These are phyloP conservation scores for Melastoma malabathricum DNA, from an alignment of 345 rosid species.

Conservation along the genomic window DNA sequence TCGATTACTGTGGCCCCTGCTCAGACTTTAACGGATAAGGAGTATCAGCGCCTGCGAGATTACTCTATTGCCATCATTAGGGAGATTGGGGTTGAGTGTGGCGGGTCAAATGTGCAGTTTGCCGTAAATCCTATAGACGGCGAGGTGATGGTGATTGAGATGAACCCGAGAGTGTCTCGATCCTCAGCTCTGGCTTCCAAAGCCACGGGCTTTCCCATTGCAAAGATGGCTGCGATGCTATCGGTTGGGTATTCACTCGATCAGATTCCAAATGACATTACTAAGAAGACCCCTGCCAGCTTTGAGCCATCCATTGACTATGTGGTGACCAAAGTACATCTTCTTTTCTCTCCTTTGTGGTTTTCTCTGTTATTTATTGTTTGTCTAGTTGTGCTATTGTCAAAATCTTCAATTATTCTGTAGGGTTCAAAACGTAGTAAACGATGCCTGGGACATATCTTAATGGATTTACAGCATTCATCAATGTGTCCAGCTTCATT, in stretches of 20 bases:
- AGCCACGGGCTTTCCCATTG: slow-evolving; percentile 97
- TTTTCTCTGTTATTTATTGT: background rate
- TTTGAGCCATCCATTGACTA: slow-evolving; percentile 98
- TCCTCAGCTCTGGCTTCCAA: slow-evolving; percentile 97
- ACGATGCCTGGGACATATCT: too few species aligned
- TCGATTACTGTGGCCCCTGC: slow-evolving; percentile 99
- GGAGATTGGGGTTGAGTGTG: slow-evolving; percentile 99
- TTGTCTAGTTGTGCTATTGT: background rate
- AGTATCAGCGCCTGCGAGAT: slow-evolving; percentile 88
- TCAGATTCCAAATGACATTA: slow-evolving; percentile 97
- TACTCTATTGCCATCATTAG: slow-evolving; percentile 75
- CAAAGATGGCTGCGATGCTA: slow-evolving; percentile 97
- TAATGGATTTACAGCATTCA: too few species aligned
- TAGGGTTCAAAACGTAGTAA: too few species aligned
- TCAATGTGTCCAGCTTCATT: too few species aligned
- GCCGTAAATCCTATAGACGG: slow-evolving; percentile 92
- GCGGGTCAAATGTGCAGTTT: slow-evolving; percentile 97
- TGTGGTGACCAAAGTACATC: slow-evolving; percentile 80
- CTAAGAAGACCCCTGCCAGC: slow-evolving; percentile 96
- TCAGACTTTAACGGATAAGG: slow-evolving; percentile 86
- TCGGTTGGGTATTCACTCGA: slow-evolving; percentile 87
- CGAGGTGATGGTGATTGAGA: slow-evolving; percentile 96
- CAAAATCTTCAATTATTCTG: too few species aligned
- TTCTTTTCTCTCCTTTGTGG: background rate
- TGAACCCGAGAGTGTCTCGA: slow-evolving; percentile 97